Conservation (phyloP, 139 green algal genomes). For the Micromonas pusilla region DNA sequence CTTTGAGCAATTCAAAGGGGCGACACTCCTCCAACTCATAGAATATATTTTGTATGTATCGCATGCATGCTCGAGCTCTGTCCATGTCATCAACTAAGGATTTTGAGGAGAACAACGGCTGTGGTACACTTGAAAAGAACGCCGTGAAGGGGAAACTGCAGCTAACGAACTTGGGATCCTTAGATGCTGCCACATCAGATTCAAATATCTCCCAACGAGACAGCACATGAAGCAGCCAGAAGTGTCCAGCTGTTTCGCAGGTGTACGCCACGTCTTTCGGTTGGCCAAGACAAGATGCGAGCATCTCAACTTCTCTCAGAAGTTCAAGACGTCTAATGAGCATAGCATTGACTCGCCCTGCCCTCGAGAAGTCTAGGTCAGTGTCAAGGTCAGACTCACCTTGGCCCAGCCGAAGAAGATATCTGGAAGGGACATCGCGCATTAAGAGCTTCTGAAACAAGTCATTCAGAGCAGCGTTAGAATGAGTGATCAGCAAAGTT, state of each 20-base stretch:
- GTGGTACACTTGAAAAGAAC: constrained; percentile 79
- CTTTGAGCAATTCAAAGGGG: constrained; percentile 93
- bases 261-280: constrained; percentile 73
- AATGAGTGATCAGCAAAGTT: constrained; percentile 94
- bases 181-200: constrained; percentile 28
- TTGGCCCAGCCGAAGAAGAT: constrained; percentile 85
- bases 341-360: constrained; percentile 89
- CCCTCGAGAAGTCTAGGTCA: constrained; percentile 72
- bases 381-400: constrained; percentile 88
- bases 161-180: constrained; percentile 43
- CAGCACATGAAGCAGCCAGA: constrained; percentile 92
- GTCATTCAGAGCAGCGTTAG: constrained; percentile 95
- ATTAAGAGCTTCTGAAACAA: constrained; percentile 76
- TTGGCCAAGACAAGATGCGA: constrained; percentile 49
- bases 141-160: constrained; percentile 83
- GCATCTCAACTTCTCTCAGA: constrained; percentile 61
- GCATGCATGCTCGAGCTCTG: constrained; percentile 73
- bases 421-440: constrained; percentile 63
- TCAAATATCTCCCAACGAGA: constrained; percentile 64
- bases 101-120: constrained; percentile 60
- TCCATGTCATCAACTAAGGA: constrained; percentile 55
- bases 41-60: constrained; percentile 84
- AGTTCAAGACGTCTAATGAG: constrained; percentile 79
- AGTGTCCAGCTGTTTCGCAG: constrained; percentile 91
- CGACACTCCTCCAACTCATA: constrained; percentile 91